phyloP scores from a whole-genome alignment of 2,329 filamentous ascomycete species.

The Penicillium hordei region DNA sequence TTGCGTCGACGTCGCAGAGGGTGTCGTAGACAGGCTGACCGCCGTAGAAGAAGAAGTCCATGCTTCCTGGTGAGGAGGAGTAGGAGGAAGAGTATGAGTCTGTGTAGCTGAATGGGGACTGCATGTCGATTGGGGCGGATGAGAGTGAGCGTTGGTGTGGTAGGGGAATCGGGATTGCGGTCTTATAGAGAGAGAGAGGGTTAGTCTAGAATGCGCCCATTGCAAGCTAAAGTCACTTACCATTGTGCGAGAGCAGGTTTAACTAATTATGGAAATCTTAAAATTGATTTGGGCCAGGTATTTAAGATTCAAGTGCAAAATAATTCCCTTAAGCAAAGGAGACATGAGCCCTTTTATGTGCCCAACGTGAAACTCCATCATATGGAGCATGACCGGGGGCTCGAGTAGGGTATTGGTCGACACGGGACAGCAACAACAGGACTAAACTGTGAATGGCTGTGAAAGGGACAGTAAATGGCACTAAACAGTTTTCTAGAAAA shows the following conservation, averaged over 20 bases:
- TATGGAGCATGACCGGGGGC: slow-evolving; percentile 2
- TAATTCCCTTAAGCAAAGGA: neutral
- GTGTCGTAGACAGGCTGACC: slow-evolving; percentile 22
- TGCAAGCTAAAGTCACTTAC: slow-evolving; percentile 10
- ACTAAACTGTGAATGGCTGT: neutral
- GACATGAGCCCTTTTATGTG: slow-evolving; percentile 8
- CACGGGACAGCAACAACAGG: slow-evolving; percentile 4
- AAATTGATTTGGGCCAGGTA: neutral
- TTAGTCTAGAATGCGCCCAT: slow-evolving; percentile 11
- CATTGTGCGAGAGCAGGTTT: slow-evolving; percentile 18
- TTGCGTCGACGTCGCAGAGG: slow-evolving; percentile 18
- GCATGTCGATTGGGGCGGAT: slow-evolving; percentile 19
- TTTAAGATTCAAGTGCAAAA: neutral
- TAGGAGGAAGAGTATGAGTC: slow-evolving; percentile 23
- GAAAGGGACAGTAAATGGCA: neutral
- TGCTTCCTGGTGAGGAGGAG: slow-evolving; percentile 24
- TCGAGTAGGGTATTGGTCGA: neutral
- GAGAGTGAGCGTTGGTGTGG: slow-evolving; percentile 2
- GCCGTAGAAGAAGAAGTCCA: slow-evolving; percentile 29
- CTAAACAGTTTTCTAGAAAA: slow-evolving; percentile 12
- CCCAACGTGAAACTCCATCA: neutral
- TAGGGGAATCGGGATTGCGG: slow-evolving; percentile 14
- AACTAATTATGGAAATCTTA: slow-evolving; percentile 10
- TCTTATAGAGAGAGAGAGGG: slow-evolving; percentile 13
- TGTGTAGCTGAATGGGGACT: slow-evolving; percentile 21